Evolutionary conservation across 2,329 filamentous ascomycete genomes (phyloP), one percentile per base, ranked within the genome.

Genomic region (Penicillium verrucosum): DNA sequence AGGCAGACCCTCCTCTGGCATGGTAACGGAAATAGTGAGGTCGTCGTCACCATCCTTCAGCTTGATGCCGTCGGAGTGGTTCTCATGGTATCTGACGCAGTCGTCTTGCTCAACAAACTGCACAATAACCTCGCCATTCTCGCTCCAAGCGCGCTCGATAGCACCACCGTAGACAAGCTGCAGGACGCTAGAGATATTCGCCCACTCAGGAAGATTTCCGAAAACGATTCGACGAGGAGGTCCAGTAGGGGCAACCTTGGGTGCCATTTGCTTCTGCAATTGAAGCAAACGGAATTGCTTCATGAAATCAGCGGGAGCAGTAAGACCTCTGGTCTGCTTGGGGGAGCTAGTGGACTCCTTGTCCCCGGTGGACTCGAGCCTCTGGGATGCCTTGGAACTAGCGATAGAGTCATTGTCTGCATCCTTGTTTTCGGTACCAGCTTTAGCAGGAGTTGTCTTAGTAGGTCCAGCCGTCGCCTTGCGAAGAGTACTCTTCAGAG

Each of bases 91-190:
- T 4, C 63, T 56, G 48, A 71, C 57, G 59, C 74, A 76, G 14
- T 68, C 70, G 12, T 63, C 67, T 10, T 65, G 65, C 6, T 73
- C 63, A 27, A 69, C 68, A 61, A 78, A 77, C 9, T 70, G 65
- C 6, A 77, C 64, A 16, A 68, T 63, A 4, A 76, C 72, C 37
- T 65, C 65, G 5, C 64, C 65, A 6, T 59, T 18, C 16, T 57
- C 56, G 16, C 70, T 50, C 44, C 59, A 64, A 36, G 76, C 65
- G 25, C 58, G 59, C 57, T 78, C 76, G 18, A 78, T 59, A 11
- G 64, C 55, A 10, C 75, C 76, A 14, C 75, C 75, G 42, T 75
- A 70, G 9, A 78, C 61, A 8, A 77, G 60, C 2, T 70, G 71
- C 16, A 76, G 61, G 11, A 77, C 61, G 43, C 75, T 70, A 30